Evolutionary conservation across 129 eudicot species (phyloP), one percentile per base, ranked within the genome.

Genomic region (Logfia minima): DNA sequence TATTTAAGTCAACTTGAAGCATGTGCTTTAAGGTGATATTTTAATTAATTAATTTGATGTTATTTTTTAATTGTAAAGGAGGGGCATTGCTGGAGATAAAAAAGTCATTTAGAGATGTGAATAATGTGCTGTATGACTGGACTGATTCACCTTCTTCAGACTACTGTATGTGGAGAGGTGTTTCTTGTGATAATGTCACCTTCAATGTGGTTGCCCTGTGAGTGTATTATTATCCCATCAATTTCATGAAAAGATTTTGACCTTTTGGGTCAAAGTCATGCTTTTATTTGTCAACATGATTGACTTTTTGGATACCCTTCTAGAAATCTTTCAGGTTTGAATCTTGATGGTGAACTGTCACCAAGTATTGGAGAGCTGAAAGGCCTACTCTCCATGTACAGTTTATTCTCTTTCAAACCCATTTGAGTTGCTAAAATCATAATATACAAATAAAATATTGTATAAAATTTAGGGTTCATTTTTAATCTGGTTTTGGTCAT

Each of bases 41-140:
- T 26, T 69, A 1, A 11, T 70, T 68, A 59, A 35, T 13, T 45
- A 78, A 78, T 60, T 45, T 21, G 76, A 19, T 28, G 21, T 74
- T 2, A 21, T 0, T 71, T 60, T 76, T 59, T 43, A 66, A 77
- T 66, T 64, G 11, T 77, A 70, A 79, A 95, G 99, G 92, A 65
- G 82, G 87, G 76, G 82, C 86, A 60, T 83, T 95, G 87, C 74
- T 95, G 86, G 97, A 95, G 90, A 78, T 95, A 24, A 95, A 95
- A 92, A 95, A 92, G 87, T 91, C 99, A 75, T 86, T 95, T 65
- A 92, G 96, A 75, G 99, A 95, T 82, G 96, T 91, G 66, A 90
- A 95, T 77, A 95, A 95, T 89, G 96, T 92, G 81, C 85, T 95
- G 16, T 92, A 88, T 89, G 99, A 95, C 88, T 95, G 99, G 99